Evolutionary conservation across 495 filamentous ascomycete genomes (phyloP), one percentile per base, ranked within the genome.

Genomic region (Penicillium lagena): DNA sequence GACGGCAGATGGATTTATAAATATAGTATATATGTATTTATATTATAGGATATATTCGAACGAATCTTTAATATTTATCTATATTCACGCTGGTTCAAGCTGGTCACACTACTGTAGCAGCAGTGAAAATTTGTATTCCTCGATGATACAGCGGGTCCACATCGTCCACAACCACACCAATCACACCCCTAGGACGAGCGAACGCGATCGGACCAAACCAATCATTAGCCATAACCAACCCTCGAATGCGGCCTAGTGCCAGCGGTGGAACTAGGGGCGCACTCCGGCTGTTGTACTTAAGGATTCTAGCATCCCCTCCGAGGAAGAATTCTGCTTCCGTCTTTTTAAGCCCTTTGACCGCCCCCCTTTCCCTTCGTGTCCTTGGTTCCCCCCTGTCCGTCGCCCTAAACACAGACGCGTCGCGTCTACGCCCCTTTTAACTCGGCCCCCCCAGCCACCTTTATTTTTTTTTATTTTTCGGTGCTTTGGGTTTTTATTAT

Each of bases 201-300:
- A 58, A 58, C 52, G 52, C 39, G 40, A 56, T 58, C 58, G 54
- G 49, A 58, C 57, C 48, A 61, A 54, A 60, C 50, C 63, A 58
- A 56, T 56, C 50, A 51, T 22, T 2, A 6, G 22, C 22, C 22
- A 6, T 4, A 22, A 22, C 22, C 22, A 4, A 6, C 4, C 22
- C 22, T 22, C 22, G 58, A 51, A 64, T 60, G 40, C 44, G 59
- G 63, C 49, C 51, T 61, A 70, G 55, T 47, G 61, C 50, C 41
- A 53, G 49, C 42, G 59, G 69, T 71, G 67, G 68, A 68, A 66
- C 63, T 69, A 54, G 55, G 58, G 58, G 56, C 57, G 65, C 53
- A 60, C 63, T 60, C 55, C 58, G 62, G 54, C 61, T 58, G 63
- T 65, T 60, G 68, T 73, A 73, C 68, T 73, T 73, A 73, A 73